Base-by-base conservation (phyloP, 192 early-diverging fungal genomes). In the Backusella luteola region DNA sequence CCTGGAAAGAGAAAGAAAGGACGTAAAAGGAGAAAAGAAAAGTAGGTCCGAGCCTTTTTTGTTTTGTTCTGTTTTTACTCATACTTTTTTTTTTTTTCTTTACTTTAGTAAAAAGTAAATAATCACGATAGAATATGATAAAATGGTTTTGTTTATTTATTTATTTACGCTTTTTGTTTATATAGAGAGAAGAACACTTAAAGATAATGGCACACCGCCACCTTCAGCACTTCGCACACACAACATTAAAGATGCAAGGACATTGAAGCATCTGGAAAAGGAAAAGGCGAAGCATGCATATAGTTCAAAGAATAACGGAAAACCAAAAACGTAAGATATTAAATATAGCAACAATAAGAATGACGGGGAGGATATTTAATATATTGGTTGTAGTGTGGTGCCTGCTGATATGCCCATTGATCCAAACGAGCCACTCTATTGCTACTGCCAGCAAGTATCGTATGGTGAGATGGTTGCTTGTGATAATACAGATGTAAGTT, bases 391-490 rank as follows among this genome's bases (percentile, higher is more conserved):
- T 72, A 77, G 66, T 35, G 39, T 69, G 21, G 67, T 70, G 14
- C 38, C 73, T 14, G 73, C 87, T 34, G 92, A 93, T 41, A 83
- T 95, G 82, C 89, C 95, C 0, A 95, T 98, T 73, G 97, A 99
- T 85, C 97, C 98, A 0, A 96, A 97, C 78, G 98, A 99, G 84
- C 97, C 96, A 1, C 86, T 92, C 21, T 99, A 99, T 83, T 99
- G 98, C 77, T 96, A 95, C 79, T 99, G 98, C 73, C 87, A 95
- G 39, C 95, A 96, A 83, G 94, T 98, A 15, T 96, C 94, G 7
- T 99, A 89, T 76, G 98, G 98, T 15, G 97, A 98, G 66, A 99
- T 99, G 98, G 95, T 99, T 66, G 98, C 93, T 29, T 94, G 93
- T 75, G 94, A 95, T 77, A 95, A 98, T 82, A 92, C 93, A 56